Percentiles rank a stretch among this genome's conserved stretches.
phyloP scores from a whole-genome alignment of 768 basidiomycete species.

The Cystofilobasidium macerans region DNA sequence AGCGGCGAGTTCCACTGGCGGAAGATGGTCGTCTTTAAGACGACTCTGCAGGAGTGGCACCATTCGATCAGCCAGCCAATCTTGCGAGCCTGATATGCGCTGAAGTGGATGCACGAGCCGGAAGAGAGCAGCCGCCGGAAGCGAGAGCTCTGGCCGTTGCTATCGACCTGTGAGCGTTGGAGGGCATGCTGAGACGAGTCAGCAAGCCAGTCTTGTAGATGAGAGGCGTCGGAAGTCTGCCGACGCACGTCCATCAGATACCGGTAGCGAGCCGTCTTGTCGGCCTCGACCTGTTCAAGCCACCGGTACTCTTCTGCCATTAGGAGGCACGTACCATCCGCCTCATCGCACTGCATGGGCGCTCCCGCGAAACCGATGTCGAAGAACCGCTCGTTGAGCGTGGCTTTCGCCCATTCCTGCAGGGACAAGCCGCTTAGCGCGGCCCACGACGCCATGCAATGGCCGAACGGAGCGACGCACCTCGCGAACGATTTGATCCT shows the following conservation, averaged over 20 bases:
- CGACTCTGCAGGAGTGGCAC: not conserved
- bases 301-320: conserved; percentile 20
- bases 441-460: no score
- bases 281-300: not conserved
- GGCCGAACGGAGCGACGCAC: no score
- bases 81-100: no score
- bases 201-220: no score
- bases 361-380: conserved; percentile 17
- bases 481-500: conserved; percentile 5
- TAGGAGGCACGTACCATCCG: conserved; percentile 17
- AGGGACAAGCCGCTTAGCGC: no score
- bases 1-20: conserved; percentile 14
- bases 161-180: conserved; percentile 6
- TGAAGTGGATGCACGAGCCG: not conserved
- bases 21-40: conserved; percentile 21
- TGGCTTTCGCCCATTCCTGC: not conserved
- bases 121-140: conserved; percentile 16
- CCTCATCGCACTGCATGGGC: conserved; percentile 16
- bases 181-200: not conserved
- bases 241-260: conserved; percentile 20
- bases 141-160: conserved; percentile 18
- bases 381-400: conserved; percentile 15
- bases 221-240: no score
- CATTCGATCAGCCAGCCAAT: not conserved
- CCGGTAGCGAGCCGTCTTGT: conserved; percentile 2